Base-by-base conservation (phyloP, 768 basidiomycete species). In the Collybiopsis luxurians region DNA sequence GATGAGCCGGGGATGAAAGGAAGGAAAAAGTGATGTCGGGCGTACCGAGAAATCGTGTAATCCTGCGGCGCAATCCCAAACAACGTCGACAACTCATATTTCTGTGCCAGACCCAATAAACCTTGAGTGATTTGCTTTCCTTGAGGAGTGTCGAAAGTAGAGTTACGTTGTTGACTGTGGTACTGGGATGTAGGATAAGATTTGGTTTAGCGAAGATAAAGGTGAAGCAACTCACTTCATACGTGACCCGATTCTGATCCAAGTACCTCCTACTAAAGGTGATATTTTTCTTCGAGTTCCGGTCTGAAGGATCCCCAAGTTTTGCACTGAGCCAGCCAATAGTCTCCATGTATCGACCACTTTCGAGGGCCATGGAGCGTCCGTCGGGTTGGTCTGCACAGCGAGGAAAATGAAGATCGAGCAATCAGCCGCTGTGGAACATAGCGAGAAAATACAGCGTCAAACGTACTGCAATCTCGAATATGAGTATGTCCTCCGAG, bases 301-400 rank as follows among this genome's bases (percentile, higher is more conserved):
- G 78, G 79, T 50, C 78, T 81, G 82, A 54, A 50, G 4, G 46
- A 51, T 28, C 10, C 26, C 28, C 42, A 15, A 38, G 38, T 9
- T 53, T 23, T 76, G 40, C 63, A 86, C 89, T 86, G 75, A 89
- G 72, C 82, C 85, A 92, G 9, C 86, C 92, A 53, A 95, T 75
- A 10, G 94, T 97, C 72, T 97, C 95, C 87, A 96, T 90, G 67
- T 95, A 96, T 23, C 92, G 77, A 17, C 95, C 90, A 60, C 90
- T 88, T 64, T 92, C 90, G 59, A 95, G 67, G 1, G 87, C 77
- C 76, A 94, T 91, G 0, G 87, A 86, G n/a, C 86, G 79, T 3
- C 79, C 80, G 68, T 94, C 92, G 21, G 84, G 73, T 68, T 86
- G 85, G 23, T 80, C 83, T 84, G 48, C 27, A 47, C n/a, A 28